phyloP scores from a whole-genome alignment of 257 asterid genomes.

The Solanum medicagineum region DNA sequence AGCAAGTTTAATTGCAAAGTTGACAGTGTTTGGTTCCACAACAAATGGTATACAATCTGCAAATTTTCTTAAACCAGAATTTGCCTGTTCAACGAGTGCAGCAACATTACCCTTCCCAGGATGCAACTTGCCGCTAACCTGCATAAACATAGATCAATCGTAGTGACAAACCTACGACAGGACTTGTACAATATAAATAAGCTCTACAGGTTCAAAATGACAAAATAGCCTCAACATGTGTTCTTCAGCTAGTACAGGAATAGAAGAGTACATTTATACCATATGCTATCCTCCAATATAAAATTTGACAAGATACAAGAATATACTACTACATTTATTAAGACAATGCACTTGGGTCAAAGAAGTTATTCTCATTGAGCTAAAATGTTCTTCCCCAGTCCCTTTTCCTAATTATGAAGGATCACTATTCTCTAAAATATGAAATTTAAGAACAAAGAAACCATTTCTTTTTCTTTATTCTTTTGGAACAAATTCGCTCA shows the following conservation, averaged over 20 bases:
- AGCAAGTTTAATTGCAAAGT: too few relatives aligned
- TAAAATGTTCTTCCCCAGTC: not conserved
- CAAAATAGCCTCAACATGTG: not conserved
- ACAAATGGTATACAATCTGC: too few relatives aligned
- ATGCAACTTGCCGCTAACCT: slow-evolving; percentile 26
- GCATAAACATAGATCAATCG: slow-evolving; percentile 7
- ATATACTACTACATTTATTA: not conserved
- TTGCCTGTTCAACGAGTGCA: slow-evolving; percentile 18
- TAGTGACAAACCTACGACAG: not conserved
- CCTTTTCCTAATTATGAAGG: not conserved
- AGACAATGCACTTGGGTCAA: not conserved
- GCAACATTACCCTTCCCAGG: slow-evolving; percentile 7
- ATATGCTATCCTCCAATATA: not conserved
- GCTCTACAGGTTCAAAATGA: not conserved
- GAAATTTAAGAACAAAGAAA: not conserved
- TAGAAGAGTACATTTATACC: not conserved
- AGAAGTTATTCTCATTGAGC: not conserved
- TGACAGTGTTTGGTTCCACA: too few relatives aligned
- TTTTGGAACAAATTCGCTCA: not conserved
- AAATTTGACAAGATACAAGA: not conserved
- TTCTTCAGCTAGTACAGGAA: not conserved
- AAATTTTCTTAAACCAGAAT: slow-evolving; percentile 22
- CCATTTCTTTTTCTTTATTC: not conserved
- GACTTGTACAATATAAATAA: not conserved
- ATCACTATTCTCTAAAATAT: not conserved